phyloP scores from a whole-genome alignment of 495 filamentous ascomycete species.

The Cenococcum geophilum region DNA sequence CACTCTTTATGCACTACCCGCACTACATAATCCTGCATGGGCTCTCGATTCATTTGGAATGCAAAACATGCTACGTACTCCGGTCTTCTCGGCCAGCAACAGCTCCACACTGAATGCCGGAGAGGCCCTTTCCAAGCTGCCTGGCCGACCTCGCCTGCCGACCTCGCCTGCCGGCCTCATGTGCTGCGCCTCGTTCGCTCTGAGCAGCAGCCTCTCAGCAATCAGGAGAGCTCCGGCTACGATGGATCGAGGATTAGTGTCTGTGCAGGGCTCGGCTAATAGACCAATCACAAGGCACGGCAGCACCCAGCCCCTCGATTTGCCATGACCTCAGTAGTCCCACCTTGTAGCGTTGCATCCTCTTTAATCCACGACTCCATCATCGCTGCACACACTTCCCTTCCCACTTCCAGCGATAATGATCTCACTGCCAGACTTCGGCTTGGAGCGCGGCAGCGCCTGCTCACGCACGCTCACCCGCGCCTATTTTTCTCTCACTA shows the following conservation, averaged over 20 bases:
- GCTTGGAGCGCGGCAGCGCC: not conserved
- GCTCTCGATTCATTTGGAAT: too few species aligned
- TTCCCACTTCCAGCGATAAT: not conserved
- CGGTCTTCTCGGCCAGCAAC: too few species aligned
- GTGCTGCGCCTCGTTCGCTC: constrained; percentile 6
- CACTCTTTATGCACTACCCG: too few species aligned
- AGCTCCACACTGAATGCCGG: not conserved
- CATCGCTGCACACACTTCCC: not conserved
- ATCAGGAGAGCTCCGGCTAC: not conserved
- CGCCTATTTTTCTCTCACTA: not conserved
- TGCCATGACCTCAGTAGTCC: constrained; percentile 1
- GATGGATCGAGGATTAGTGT: not conserved
- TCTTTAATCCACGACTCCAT: constrained; percentile 4
- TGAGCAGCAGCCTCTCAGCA: not conserved
- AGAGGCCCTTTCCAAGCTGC: not conserved
- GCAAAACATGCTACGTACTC: too few species aligned
- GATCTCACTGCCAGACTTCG: not conserved
- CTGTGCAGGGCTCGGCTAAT: not conserved
- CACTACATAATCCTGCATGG: too few species aligned
- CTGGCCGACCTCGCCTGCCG: not conserved
- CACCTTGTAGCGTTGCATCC: constrained; percentile 7
- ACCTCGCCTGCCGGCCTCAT: not conserved
- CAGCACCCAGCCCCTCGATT: constrained; percentile 1
- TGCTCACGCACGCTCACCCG: not conserved
- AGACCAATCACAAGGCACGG: not conserved